Percentiles rank a stretch among this genome's conserved stretches.
These are phyloP conservation scores for Agapanthus africanus DNA, from an alignment of 106 monocot genomes.

Conservation along the genomic window DNA sequence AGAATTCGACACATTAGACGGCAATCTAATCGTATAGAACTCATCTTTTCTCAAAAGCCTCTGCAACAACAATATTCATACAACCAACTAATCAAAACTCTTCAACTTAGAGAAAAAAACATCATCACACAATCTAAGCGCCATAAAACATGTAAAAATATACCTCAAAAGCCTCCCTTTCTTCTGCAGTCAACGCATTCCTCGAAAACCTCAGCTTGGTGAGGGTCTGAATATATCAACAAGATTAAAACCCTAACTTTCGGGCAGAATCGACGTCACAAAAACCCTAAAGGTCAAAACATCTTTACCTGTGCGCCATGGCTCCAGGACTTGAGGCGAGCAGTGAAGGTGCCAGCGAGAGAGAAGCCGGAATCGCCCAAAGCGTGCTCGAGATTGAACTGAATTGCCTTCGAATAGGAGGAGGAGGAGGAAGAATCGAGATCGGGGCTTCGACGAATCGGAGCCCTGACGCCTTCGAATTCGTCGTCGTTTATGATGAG, in stretches of 20 bases:
- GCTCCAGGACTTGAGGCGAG: constrained; percentile 69
- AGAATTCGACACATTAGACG: constrained; percentile 75
- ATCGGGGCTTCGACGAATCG: constrained; percentile 23
- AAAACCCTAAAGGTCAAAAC: too few relatives aligned
- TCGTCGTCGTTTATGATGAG: constrained; percentile 7
- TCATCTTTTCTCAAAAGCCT: constrained; percentile 71
- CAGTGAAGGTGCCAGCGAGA: constrained; percentile 78
- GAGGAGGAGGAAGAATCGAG: constrained; percentile 14
- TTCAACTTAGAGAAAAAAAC: too few relatives aligned
- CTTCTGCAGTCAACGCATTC: constrained; percentile 40
- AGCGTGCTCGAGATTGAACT: constrained; percentile 79
- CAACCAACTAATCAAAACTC: background rate
- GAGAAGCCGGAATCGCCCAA: constrained; percentile 54
- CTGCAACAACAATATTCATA: constrained; percentile 24
- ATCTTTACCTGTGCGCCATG: constrained; percentile 56
- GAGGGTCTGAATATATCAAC: constrained; percentile 44
- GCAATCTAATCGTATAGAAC: constrained; percentile 77
- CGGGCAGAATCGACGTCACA: background rate
- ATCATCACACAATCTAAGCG: background rate
- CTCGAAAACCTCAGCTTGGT: constrained; percentile 88
- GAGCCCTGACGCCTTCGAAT: constrained; percentile 29
- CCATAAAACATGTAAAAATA: background rate
- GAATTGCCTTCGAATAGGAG: constrained; percentile 56
- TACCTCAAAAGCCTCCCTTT: constrained; percentile 76
- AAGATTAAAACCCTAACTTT: background rate